Conservation (phyloP, 129 eudicot species). For the Artemisia argyi region DNA sequence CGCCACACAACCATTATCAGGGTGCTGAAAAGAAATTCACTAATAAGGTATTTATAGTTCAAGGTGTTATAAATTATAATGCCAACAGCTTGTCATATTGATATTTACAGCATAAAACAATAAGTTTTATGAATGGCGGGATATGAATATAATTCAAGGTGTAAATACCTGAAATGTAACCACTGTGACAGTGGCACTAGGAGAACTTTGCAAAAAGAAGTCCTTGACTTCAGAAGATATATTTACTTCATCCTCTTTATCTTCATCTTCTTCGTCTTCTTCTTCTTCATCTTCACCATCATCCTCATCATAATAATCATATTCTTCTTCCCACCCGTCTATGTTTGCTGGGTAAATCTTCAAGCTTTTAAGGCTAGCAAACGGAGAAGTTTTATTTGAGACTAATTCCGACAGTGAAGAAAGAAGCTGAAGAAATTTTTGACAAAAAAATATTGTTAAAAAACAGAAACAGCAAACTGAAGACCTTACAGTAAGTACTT, state of each 20-base stretch:
- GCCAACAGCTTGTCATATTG: no score
- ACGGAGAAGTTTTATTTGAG: neutral
- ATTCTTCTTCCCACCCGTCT: no score
- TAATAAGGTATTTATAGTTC: no score
- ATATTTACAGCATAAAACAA: neutral
- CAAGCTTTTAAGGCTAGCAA: neutral
- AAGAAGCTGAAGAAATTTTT: neutral
- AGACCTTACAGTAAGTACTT: no score
- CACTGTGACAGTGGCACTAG: conserved; percentile 5
- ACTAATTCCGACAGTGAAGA: neutral
- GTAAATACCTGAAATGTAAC: conserved; percentile 12
- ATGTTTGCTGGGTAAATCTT: neutral
- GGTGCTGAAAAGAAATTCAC: no score
- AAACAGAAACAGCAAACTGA: no score
- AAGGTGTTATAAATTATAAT: no score
- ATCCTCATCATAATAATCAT: no score
- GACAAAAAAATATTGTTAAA: neutral
- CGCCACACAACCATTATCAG: no score
- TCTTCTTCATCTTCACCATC: no score
- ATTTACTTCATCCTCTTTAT: neutral
- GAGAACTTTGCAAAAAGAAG: conserved; percentile 20
- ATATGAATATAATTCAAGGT: neutral
- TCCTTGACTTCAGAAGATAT: neutral
- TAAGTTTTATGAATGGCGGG: neutral
- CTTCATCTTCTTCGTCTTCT: no score